These are phyloP conservation scores for Yarrowia deformans DNA, from an alignment of 805 yeast genomes.

Conservation along the genomic window DNA sequence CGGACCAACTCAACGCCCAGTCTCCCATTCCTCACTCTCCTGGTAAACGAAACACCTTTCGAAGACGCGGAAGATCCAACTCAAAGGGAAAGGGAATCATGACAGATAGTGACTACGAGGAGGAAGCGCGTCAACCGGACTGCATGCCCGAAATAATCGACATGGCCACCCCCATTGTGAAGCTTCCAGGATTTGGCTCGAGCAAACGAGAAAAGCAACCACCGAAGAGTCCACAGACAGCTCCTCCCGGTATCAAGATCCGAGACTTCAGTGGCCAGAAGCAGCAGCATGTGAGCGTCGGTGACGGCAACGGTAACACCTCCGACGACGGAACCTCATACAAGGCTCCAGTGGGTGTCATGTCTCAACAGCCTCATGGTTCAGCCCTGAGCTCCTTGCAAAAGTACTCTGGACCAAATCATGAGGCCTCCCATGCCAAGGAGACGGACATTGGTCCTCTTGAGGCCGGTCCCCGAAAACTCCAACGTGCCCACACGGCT, in stretches of 20 bases:
- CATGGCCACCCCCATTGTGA: constrained; percentile 12
- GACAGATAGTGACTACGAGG: constrained; percentile 32
- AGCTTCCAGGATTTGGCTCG: constrained; percentile 13
- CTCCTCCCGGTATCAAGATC: constrained; percentile 5
- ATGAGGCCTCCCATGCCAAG: neutral
- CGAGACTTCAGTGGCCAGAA: constrained; percentile 3
- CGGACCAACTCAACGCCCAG: constrained; percentile 32
- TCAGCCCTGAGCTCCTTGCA: neutral
- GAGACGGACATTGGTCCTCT: neutral
- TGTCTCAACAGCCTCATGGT: constrained; percentile 19
- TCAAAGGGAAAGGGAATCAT: constrained; percentile 21
- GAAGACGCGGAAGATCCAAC: neutral
- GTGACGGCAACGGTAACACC: too few species aligned
- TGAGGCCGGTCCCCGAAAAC: neutral
- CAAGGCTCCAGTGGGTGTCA: constrained; percentile 18
- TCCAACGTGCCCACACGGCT: neutral
- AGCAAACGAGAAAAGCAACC: neutral
- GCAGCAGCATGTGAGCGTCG: too few species aligned
- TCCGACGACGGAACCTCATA: neutral
- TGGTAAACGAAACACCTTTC: constrained; percentile 1
- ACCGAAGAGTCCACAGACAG: neutral
- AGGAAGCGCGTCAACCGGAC: neutral
- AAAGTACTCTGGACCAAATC: constrained; percentile 11
- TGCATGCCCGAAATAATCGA: neutral
- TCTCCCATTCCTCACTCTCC: constrained; percentile 2